Evolutionary conservation across 169 alveolate genomes (phyloP), one percentile per base, ranked within the genome.

Genomic region (Plasmodium inui): DNA sequence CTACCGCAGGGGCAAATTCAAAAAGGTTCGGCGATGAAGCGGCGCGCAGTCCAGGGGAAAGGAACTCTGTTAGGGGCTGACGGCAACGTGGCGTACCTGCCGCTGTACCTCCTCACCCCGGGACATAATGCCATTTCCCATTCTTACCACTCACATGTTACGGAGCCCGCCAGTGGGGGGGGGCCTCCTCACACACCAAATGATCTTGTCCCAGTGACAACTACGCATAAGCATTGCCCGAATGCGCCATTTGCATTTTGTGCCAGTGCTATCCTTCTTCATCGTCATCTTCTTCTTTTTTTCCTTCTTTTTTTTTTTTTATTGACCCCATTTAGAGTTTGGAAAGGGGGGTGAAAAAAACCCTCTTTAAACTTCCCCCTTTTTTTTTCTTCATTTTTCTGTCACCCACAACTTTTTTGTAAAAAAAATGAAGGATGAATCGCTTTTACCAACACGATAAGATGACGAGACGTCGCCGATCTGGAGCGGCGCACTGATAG

Each of bases 1-100:
- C n/a, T 79, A 14, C 72, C 81, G n/a, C 30, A 76, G 67, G 32
- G 71, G 82, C 8, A 88, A 88, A 17, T 88, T 55, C 28, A 88
- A 88, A 72, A 88, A 79, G 30, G 82, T 3, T 50, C 61, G 61
- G 2, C 19, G 61, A 3, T 57, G 73, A 85, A 53, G 76, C 28
- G 44, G 76, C n/a, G 6, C 3, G 34, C 12, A 61, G 73, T 41
- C 17, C 2, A 41, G 14, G 1, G 14, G 50, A 3, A 50, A 1
- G 3, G 0, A 5, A 46, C 57, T 46, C 19, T 0, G n/a, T 46
- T 46, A 9, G 12, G 57, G 57, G 6, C 5, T 12, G 3, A 46
- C 55, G 19, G 3, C 57, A 46, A 46, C 19, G 6, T 46, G 57
- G n/a, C 57, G 19, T 12, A 46, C 57, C 57, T 44, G 5, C 57